Conservation (phyloP, 73 alveolate genomes). For the Blepharisma japonicum region DNA sequence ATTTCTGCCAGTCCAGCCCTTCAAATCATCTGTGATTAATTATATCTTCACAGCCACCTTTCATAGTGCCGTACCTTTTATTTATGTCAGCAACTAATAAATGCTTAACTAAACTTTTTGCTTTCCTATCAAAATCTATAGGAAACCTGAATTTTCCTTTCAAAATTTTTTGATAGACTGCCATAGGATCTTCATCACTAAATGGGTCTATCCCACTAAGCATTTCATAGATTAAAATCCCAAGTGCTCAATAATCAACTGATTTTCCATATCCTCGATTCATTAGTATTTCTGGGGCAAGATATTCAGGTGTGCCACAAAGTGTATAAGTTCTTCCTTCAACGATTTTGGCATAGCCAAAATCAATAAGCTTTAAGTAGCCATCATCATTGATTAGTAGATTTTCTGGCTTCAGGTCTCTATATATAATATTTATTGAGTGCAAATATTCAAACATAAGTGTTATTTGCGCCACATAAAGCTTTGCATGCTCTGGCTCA, state of each 20-base stretch:
- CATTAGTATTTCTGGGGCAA: slow-evolving; percentile 32
- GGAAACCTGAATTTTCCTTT: slow-evolving; percentile 86
- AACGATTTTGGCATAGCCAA: slow-evolving; percentile 84
- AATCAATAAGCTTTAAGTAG: slow-evolving; percentile 47
- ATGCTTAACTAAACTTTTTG: slow-evolving; percentile 85
- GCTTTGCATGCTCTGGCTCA: slow-evolving; percentile 41
- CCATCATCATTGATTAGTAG: slow-evolving; percentile 41
- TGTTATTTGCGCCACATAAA: slow-evolving; percentile 48
- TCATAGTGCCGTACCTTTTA: slow-evolving; percentile 80
- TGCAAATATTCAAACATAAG: slow-evolving; percentile 49
- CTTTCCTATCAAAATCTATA: slow-evolving; percentile 68
- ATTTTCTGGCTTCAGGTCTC: slow-evolving; percentile 56
- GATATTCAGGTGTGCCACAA: slow-evolving; percentile 11
- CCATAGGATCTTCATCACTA: slow-evolving; percentile 95
- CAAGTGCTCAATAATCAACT: slow-evolving; percentile 97
- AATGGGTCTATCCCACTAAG: slow-evolving; percentile 85
- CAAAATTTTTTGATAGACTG: slow-evolving; percentile 82
- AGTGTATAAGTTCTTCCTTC: slow-evolving; percentile 40
- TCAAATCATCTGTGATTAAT: slow-evolving; percentile 74
- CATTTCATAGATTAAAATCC: slow-evolving; percentile 91
- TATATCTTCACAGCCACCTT: slow-evolving; percentile 66
- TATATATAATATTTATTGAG: slow-evolving; percentile 44
- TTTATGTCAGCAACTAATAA: slow-evolving; percentile 73
- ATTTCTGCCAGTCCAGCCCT: slow-evolving; percentile 73
- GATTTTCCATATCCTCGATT: slow-evolving; percentile 94